Conservation (phyloP, 2,329 filamentous ascomycete genomes). For the Verticillium dahliae region DNA sequence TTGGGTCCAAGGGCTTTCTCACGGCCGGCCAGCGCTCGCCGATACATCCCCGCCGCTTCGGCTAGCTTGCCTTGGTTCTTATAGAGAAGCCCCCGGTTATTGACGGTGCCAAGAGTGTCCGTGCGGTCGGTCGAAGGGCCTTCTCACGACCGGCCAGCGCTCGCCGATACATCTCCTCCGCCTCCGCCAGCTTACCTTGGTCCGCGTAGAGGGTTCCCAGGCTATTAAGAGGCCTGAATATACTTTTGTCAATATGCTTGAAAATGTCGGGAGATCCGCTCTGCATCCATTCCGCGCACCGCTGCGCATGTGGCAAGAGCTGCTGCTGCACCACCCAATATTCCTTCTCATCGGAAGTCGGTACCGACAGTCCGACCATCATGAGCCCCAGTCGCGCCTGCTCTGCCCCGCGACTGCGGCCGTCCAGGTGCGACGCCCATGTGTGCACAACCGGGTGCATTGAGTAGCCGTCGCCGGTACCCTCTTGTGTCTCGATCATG, state of each 20-base stretch:
- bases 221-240: neutral
- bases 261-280: neutral
- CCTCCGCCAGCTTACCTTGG: conserved; percentile 50
- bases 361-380: neutral
- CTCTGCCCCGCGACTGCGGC: neutral
- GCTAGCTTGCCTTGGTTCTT: conserved; percentile 6
- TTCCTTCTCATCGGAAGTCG: neutral
- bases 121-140: neutral
- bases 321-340: neutral
- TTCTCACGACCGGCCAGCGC: neutral
- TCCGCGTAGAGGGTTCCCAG: conserved; percentile 17
- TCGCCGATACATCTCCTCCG: conserved; percentile 42
- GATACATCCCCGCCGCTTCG: neutral
- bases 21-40: neutral
- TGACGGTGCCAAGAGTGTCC: neutral
- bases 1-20: neutral
- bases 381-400: neutral
- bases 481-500: conserved; percentile 13
- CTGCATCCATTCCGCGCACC: neutral
- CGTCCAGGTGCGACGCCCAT: conserved; percentile 11
- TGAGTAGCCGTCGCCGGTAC: conserved; percentile 7
- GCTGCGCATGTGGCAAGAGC: neutral
- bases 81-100: neutral
- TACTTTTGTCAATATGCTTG: neutral
- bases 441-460: conserved; percentile 17